A percentile compares a stretch with the other conserved stretches of the same genome.
Evolutionary conservation across 1,284 basidiomycete genomes (phyloP).

Genomic region (Ganoderma lingzhi): DNA sequence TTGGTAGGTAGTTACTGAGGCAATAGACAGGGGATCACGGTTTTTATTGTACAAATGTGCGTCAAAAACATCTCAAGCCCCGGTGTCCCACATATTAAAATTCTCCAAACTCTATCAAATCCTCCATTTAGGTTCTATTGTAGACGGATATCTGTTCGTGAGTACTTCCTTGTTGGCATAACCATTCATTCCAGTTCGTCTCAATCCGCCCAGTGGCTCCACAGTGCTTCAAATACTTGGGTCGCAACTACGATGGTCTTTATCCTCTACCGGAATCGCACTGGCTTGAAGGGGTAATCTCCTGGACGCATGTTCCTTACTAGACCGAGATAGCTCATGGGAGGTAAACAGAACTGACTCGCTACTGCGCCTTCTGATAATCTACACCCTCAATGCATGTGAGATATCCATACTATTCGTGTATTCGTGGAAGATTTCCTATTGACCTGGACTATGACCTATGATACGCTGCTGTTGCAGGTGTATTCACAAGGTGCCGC

Average conservation of each 20-base stretch:
- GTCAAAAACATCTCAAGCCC: not conserved
- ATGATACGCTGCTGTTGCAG: not conserved
- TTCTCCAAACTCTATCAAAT: not conserved
- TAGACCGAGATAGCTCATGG: not conserved
- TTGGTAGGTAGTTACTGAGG: not conserved
- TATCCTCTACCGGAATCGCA: not conserved
- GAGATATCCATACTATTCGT: not conserved
- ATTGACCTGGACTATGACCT: not conserved
- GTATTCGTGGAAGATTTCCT: not conserved
- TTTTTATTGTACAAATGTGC: not conserved
- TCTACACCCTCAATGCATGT: conserved; percentile 1
- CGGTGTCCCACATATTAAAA: not conserved
- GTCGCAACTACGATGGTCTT: not conserved
- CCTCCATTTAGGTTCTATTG: not conserved
- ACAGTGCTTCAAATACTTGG: not conserved
- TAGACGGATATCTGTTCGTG: not conserved
- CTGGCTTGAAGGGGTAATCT: not conserved
- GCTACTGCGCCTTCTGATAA: not conserved
- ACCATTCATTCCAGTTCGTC: not conserved
- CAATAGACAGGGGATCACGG: not conserved
- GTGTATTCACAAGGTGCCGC: not conserved
- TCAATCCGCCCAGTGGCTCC: not conserved
- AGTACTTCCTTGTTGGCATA: not conserved
- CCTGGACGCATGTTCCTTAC: not conserved
- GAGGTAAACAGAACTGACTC: not conserved